Evolutionary conservation across 495 filamentous ascomycete genomes (phyloP), one percentile per base, ranked within the genome.

Genomic region (Penicillium simplicissimum): DNA sequence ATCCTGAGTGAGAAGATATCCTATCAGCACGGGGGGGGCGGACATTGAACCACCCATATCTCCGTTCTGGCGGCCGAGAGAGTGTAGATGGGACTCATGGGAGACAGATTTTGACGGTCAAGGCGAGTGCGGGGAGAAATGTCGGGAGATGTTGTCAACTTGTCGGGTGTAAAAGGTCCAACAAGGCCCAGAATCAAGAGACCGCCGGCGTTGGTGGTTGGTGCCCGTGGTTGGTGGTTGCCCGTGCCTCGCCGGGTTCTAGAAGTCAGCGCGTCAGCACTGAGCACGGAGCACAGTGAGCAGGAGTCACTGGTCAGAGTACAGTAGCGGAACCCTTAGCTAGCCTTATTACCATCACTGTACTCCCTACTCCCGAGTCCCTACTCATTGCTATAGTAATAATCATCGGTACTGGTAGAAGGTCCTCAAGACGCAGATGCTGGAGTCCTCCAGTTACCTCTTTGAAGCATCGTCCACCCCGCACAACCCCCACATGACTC

Each of bases 401-500:
- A 45, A 45, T 21, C 17, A 11, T 45, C 42, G 42, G 42, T n/a
- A n/a, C n/a, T n/a, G n/a, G n/a, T n/a, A n/a, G n/a, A n/a, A n/a
- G n/a, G n/a, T n/a, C n/a, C n/a, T n/a, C n/a, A n/a, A n/a, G n/a
- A n/a, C n/a, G n/a, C 31, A 36, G 51, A n/a, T 53, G 51, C 23
- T 19, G 51, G 51, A 11, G 51, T 21, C n/a, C 23, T 53, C n/a
- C n/a, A n/a, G n/a, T n/a, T 53, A 17, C 33, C 25, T 40, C 48
- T 34, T 60, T 52, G 25, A 7, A 21, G 48, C 11, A 38, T 17
- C 49, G 36, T 42, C n/a, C n/a, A 53, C 51, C 51, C 51, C 51
- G 51, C 51, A 53, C 31, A 36, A 52, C 19, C 1, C 23, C 51
- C 58, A 54, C 58, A 54, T 60, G 58, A 60, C 58, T 60, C 58